Evolutionary conservation across 2,329 filamentous ascomycete genomes (phyloP).

Genomic region (Xylaria sp.): DNA sequence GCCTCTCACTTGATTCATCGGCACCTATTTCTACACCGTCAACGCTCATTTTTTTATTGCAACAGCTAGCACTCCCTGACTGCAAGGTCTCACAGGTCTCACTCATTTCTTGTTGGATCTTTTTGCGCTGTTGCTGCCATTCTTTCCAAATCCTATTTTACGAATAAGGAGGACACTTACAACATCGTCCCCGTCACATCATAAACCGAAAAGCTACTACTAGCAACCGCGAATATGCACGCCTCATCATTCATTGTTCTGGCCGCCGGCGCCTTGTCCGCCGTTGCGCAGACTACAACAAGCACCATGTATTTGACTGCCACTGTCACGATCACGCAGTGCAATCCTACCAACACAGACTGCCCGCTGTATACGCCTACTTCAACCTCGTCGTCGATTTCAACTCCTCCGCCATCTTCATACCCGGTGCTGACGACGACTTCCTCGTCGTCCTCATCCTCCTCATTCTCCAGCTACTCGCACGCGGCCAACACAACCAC

Average conservation of each 20-base stretch:
- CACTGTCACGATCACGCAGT: conserved; percentile 48
- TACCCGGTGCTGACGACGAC: conserved; percentile 32
- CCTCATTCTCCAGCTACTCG: conserved; percentile 38
- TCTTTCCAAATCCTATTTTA: conserved; percentile 30
- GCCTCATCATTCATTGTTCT: conserved; percentile 45
- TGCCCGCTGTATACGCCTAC: conserved; percentile 48
- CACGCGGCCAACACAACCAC: conserved; percentile 28
- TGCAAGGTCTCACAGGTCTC: conserved; percentile 35
- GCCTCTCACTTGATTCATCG: conserved; percentile 3
- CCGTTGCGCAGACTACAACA: conserved; percentile 47
- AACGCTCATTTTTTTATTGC: conserved; percentile 31
- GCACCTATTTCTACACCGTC: conserved; percentile 3
- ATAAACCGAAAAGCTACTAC: conserved; percentile 16
- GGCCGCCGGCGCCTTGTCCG: conserved; percentile 46
- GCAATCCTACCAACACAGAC: conserved; percentile 46
- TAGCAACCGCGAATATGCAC: conserved; percentile 44
- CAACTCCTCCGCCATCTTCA: conserved; percentile 36
- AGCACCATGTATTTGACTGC: conserved; percentile 47
- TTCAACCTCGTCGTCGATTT: conserved; percentile 36
- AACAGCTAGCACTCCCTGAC: conserved; percentile 14
- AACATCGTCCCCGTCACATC: neutral
- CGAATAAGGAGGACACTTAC: neutral
- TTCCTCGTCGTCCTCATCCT: conserved; percentile 20
- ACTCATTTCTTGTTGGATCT: conserved; percentile 37
- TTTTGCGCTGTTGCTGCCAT: conserved; percentile 37